Base-by-base conservation (phyloP, 1,284 basidiomycete genomes). In the Ganoderma lingzhi region DNA sequence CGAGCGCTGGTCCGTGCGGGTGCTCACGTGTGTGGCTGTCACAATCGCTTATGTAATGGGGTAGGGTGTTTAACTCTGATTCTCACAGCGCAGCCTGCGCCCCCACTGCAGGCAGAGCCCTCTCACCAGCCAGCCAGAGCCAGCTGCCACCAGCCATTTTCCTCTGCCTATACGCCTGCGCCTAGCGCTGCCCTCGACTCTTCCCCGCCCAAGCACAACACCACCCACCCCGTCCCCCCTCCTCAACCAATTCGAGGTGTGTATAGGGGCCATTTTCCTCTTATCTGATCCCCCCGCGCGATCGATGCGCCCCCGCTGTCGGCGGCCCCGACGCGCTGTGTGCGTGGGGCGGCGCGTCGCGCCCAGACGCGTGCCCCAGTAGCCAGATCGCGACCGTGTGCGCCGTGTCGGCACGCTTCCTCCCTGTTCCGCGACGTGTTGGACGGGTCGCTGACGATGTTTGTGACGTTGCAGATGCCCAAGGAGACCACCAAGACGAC, bases 401-500 rank as follows among this genome's bases (percentile, higher is more conserved):
- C 62, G 30, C 48, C 65, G 55, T 65, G 35, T 62, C 70, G 69
- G 55, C 63, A 39, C 58, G 35, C 70, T 63, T 74, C 73, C 65
- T 65, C 71, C 60, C 61, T 44, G 63, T 37, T 68, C 39, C 55
- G 66, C 64, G 74, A 76, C 77, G 79, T 81, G 78, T 78, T 70
- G 75, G 79, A 80, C 74, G 67, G 71, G 71, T 61, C 70, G 60
- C 80, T 85, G 70, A 85, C 75, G 35, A 75, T 35, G 58, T 73
- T 72, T 78, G 77, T 75, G 74, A 68, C 77, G 71, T 73, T 80
- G 75, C 81, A 91, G 89, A 96, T 96, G 93, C 94, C 93, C 77
- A 95, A 94, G 80, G 93, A 92, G 82, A 82, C 88, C 68, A 85
- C 89, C 70, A 93, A 93, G 83, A 80, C 90, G 74, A 94, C 90